These are phyloP conservation scores for Metroxylon sagu DNA, from an alignment of 176 grass and related monocot species.

Conservation along the genomic window DNA sequence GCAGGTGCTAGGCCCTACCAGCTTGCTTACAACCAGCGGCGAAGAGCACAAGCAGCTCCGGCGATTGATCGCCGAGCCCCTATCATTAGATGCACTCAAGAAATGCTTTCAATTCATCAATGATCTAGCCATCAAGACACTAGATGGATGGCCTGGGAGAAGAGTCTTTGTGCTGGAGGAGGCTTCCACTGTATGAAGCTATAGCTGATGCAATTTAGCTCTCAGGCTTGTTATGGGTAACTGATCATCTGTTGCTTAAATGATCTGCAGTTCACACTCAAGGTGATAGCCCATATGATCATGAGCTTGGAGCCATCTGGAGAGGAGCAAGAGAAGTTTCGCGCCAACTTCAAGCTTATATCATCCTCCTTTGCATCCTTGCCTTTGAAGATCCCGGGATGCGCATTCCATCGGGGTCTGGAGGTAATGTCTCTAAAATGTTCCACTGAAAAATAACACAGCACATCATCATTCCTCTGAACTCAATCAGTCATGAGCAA, in stretches of 20 bases:
- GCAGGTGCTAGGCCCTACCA: conserved; percentile 59
- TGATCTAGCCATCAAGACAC: conserved; percentile 32
- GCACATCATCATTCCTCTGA: too few relatives aligned
- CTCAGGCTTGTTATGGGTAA: neutral
- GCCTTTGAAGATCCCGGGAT: conserved; percentile 53
- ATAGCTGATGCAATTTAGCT: neutral
- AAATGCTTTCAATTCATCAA: conserved; percentile 48
- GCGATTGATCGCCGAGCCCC: conserved; percentile 48
- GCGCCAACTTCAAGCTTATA: conserved; percentile 62
- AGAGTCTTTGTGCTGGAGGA: conserved; percentile 49
- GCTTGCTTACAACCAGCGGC: conserved; percentile 55
- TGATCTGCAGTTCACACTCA: conserved; percentile 48
- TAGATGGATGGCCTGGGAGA: conserved; percentile 34
- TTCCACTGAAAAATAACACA: too few relatives aligned
- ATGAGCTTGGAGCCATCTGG: conserved; percentile 56
- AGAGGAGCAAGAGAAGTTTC: conserved; percentile 45
- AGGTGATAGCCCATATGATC: conserved; percentile 67
- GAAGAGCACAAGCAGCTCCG: conserved; percentile 62
- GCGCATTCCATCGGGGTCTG: conserved; percentile 48
- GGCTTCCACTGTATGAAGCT: conserved; percentile 29
- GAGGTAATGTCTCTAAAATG: neutral
- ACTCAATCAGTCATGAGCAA: too few relatives aligned
- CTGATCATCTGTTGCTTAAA: too few relatives aligned
- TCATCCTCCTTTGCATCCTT: conserved; percentile 56
- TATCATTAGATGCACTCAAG: conserved; percentile 53